These are phyloP conservation scores for Cutaneotrichosporon curvatum DNA, from an alignment of 1,284 basidiomycete species.

Conservation along the genomic window DNA sequence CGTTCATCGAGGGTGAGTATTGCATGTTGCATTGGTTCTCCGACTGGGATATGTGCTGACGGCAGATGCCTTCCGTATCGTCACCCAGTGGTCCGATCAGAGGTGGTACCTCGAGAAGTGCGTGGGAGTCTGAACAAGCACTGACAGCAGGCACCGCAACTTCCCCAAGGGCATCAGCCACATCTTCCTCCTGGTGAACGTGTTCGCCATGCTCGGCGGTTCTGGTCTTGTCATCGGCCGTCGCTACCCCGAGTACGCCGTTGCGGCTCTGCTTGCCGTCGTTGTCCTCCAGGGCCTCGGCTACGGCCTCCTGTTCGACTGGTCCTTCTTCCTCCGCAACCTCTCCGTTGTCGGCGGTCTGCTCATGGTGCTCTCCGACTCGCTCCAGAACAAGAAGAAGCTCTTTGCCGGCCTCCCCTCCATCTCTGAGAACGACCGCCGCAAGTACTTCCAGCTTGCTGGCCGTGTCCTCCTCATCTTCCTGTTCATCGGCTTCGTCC, in stretches of 20 bases:
- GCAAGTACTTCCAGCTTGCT: slow-evolving; percentile 98
- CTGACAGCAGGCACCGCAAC: slow-evolving; percentile 64
- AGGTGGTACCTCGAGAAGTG: slow-evolving; percentile 91
- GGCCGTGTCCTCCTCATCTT: slow-evolving; percentile 97
- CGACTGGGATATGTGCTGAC: not conserved
- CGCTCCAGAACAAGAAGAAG: slow-evolving; percentile 79
- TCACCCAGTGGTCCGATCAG: slow-evolving; percentile 93
- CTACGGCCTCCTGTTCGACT: slow-evolving; percentile 91
- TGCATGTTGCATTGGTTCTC: not conserved
- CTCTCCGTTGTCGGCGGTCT: slow-evolving; percentile 84
- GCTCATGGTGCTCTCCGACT: slow-evolving; percentile 97
- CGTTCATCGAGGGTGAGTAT: slow-evolving; percentile 74
- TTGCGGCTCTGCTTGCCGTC: slow-evolving; percentile 80
- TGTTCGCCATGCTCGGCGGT: slow-evolving; percentile 79
- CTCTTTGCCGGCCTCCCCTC: slow-evolving; percentile 86
- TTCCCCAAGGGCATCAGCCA: slow-evolving; percentile 95
- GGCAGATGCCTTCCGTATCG: slow-evolving; percentile 72
- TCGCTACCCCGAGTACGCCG: slow-evolving; percentile 79
- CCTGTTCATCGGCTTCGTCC: slow-evolving; percentile 95
- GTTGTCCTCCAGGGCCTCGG: slow-evolving; percentile 92
- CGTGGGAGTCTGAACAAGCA: slow-evolving; percentile 35
- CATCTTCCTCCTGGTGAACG: slow-evolving; percentile 83
- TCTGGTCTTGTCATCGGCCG: slow-evolving; percentile 85
- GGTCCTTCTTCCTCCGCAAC: slow-evolving; percentile 99
- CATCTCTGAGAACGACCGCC: slow-evolving; percentile 88